Evolutionary conservation across 768 basidiomycete species (phyloP).

Genomic region (Sistotremastrum niveocremeum): DNA sequence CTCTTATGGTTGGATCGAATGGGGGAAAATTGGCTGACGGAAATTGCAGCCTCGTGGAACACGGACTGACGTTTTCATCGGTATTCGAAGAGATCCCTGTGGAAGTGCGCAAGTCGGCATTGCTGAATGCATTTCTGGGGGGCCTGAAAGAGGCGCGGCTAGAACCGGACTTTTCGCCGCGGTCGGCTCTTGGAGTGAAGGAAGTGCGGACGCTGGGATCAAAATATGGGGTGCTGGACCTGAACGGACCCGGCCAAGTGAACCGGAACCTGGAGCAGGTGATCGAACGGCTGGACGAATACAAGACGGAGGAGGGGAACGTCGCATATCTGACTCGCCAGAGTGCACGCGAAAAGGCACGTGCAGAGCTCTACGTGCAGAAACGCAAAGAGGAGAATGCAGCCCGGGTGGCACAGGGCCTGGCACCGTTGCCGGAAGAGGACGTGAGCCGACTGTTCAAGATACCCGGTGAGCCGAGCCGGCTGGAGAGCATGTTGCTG

Average conservation of each 20-base stretch:
- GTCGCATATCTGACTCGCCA: conserved; percentile 79
- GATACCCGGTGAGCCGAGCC: conserved; percentile 77
- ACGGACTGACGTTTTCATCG: conserved; percentile 72
- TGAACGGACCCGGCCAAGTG: conserved; percentile 50
- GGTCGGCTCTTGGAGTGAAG: conserved; percentile 26
- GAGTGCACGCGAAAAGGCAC: conserved; percentile 71
- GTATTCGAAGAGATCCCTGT: conserved; percentile 80
- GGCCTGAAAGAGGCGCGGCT: conserved; percentile 30
- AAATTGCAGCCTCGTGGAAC: conserved; percentile 50
- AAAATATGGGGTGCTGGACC: conserved; percentile 56
- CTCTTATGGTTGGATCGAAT: background rate
- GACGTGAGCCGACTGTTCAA: conserved; percentile 76
- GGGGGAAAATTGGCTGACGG: no score
- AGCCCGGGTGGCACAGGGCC: conserved; percentile 62
- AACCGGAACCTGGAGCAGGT: conserved; percentile 73
- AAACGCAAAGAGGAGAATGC: conserved; percentile 87
- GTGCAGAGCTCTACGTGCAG: conserved; percentile 64
- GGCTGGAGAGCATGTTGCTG: conserved; percentile 75
- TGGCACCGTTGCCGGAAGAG: conserved; percentile 79
- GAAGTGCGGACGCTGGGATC: conserved; percentile 20
- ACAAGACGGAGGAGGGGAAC: conserved; percentile 86
- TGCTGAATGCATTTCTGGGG: conserved; percentile 68
- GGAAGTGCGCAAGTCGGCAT: conserved; percentile 68
- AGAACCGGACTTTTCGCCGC: conserved; percentile 23
- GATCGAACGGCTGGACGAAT: conserved; percentile 72